Conservation (phyloP, 2,329 filamentous ascomycete species). For the Hyphodiscus sp. region DNA sequence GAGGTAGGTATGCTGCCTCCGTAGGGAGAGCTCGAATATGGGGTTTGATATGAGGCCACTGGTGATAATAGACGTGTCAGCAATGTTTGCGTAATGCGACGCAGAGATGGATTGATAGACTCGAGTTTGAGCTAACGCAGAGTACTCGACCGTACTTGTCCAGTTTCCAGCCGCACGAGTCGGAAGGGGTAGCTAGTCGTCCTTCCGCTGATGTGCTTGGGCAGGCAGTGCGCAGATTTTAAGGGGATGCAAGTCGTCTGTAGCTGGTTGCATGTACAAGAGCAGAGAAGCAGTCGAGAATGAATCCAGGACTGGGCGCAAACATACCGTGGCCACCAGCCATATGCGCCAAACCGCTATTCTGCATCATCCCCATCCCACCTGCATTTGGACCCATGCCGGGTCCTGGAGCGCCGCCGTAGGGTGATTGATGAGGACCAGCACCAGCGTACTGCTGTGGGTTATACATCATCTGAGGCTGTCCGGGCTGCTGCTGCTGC, state of each 20-base stretch:
- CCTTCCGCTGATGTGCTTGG: background rate
- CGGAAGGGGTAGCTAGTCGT: constrained; percentile 1
- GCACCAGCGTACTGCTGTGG: constrained; percentile 26
- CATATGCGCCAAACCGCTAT: constrained; percentile 30
- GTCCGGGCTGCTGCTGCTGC: constrained; percentile 23
- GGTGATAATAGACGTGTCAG: constrained; percentile 27
- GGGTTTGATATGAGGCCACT: constrained; percentile 52
- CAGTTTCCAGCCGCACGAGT: constrained; percentile 7
- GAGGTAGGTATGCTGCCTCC: constrained; percentile 31
- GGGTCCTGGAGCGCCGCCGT: constrained; percentile 19
- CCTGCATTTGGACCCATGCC: constrained; percentile 25
- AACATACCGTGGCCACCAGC: constrained; percentile 27
- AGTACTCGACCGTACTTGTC: constrained; percentile 9
- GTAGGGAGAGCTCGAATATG: constrained; percentile 52
- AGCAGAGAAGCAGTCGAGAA: background rate
- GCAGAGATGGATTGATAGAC: constrained; percentile 13
- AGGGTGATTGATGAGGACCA: constrained; percentile 22
- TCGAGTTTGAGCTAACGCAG: constrained; percentile 13
- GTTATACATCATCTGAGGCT: constrained; percentile 49
- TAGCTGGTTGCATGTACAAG: background rate
- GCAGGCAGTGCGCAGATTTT: background rate
- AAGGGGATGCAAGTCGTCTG: background rate
- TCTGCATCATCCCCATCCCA: constrained; percentile 52
- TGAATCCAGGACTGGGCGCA: constrained; percentile 14
- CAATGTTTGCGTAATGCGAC: constrained; percentile 14